Percentiles rank a stretch among this genome's conserved stretches.
These are phyloP conservation scores for Yamadazyma jaroonii DNA, from an alignment of 1,139 yeast genomes.

Conservation along the genomic window DNA sequence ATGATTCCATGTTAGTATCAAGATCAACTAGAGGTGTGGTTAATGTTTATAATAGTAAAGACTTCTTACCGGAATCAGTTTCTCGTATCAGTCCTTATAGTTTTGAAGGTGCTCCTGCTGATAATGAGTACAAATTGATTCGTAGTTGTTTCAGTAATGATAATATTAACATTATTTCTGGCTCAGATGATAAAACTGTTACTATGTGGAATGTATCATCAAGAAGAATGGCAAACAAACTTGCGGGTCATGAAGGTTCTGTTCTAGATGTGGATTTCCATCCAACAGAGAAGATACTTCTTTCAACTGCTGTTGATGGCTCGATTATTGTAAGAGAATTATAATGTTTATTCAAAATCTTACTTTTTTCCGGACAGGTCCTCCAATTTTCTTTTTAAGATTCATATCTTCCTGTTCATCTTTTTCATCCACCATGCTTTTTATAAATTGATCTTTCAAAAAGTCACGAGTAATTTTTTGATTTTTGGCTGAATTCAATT, in stretches of 20 bases:
- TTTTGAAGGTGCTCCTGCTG: conserved; percentile 58
- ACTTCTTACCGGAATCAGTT: conserved; percentile 34
- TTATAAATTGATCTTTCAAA: conserved; percentile 22
- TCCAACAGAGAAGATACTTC: conserved; percentile 33
- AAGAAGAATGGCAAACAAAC: conserved; percentile 44
- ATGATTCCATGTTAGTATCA: conserved; percentile 50
- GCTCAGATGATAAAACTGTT: conserved; percentile 60
- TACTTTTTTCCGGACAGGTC: conserved; percentile 20
- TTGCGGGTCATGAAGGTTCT: conserved; percentile 60
- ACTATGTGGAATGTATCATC: conserved; percentile 62
- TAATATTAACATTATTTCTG: conserved; percentile 45
- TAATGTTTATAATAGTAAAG: conserved; percentile 54
- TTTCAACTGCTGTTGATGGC: conserved; percentile 52
- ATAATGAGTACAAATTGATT: conserved; percentile 51
- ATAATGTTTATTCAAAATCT: conserved; percentile 19
- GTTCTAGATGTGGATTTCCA: conserved; percentile 59
- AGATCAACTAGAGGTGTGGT: conserved; percentile 58
- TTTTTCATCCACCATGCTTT: conserved; percentile 17
- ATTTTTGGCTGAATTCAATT: conserved; percentile 26
- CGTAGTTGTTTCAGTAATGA: conserved; percentile 45
- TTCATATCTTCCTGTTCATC: conserved; percentile 11
- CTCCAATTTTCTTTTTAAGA: conserved; percentile 2
- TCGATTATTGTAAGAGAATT: conserved; percentile 42
- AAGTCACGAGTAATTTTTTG: conserved; percentile 21
- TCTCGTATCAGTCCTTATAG: conserved; percentile 41